Evolutionary conservation across 2,329 filamentous ascomycete species (phyloP).

Genomic region (Xylaria sp.): DNA sequence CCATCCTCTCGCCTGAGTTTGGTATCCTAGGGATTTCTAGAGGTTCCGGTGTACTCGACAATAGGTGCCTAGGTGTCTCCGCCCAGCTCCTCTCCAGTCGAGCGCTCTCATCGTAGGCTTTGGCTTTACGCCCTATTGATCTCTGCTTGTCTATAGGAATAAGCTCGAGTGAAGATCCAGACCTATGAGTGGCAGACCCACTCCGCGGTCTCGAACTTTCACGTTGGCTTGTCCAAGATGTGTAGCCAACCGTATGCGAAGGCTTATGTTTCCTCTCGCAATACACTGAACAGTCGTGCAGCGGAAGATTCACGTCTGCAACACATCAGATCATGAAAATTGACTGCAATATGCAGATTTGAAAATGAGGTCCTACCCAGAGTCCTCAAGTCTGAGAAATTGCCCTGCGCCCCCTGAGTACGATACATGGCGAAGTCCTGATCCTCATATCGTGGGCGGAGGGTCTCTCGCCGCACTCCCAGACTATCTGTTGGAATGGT

Average conservation of each 20-base stretch:
- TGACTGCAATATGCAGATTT: slow-evolving; percentile 13
- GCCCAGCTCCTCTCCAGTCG: slow-evolving; percentile 8
- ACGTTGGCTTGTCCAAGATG: slow-evolving; percentile 12
- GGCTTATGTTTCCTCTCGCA: slow-evolving; percentile 21
- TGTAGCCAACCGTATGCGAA: slow-evolving; percentile 5
- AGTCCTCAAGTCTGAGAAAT: slow-evolving; percentile 18
- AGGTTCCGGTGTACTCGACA: slow-evolving; percentile 7
- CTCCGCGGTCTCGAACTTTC: slow-evolving; percentile 3
- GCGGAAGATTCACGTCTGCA: slow-evolving; percentile 25
- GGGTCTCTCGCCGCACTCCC: slow-evolving; percentile 7
- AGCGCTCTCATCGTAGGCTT: not conserved
- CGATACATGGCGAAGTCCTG: slow-evolving; percentile 19
- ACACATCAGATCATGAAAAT: slow-evolving; percentile 17
- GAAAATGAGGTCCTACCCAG: slow-evolving; percentile 23
- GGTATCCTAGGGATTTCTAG: not conserved
- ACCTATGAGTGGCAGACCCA: not conserved
- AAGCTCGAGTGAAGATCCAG: slow-evolving; percentile 7
- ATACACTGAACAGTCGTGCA: slow-evolving; percentile 12
- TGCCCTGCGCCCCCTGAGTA: slow-evolving; percentile 9
- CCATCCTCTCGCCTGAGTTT: slow-evolving; percentile 13
- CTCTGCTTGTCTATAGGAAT: not conserved
- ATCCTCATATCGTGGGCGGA: slow-evolving; percentile 16
- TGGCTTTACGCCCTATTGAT: slow-evolving; percentile 3
- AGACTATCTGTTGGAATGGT: slow-evolving; percentile 29
- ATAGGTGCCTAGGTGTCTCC: slow-evolving; percentile 16